phyloP scores from a whole-genome alignment of 352 stramenopile species.

The Pythium biforme region DNA sequence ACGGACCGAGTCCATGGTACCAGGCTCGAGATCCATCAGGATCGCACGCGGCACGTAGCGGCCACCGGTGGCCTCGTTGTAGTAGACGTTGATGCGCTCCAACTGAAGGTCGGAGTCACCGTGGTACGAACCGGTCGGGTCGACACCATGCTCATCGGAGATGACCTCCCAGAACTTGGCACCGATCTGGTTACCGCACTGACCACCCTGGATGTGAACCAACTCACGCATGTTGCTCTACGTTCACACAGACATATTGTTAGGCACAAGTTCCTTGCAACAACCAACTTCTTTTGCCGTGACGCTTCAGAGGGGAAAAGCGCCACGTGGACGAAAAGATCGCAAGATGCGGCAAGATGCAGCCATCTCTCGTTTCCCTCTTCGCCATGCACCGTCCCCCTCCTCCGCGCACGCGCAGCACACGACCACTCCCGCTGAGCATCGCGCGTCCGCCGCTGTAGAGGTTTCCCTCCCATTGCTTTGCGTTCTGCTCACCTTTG shows the following conservation, averaged over 20 bases:
- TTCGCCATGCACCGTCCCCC: not conserved
- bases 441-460: not conserved
- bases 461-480: slow-evolving; percentile 6
- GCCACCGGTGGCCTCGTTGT: slow-evolving; percentile 97
- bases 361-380: slow-evolving; percentile 18
- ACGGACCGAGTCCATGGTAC: slow-evolving; percentile 99
- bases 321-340: slow-evolving; percentile 18
- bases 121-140: slow-evolving; percentile 91
- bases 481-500: slow-evolving; percentile 39
- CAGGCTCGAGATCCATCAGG: slow-evolving; percentile 98
- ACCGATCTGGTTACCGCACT: slow-evolving; percentile 99
- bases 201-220: slow-evolving; percentile 97
- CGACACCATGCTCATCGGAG: slow-evolving; percentile 95
- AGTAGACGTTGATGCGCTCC: slow-evolving; percentile 99
- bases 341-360: slow-evolving; percentile 13
- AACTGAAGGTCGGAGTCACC: slow-evolving; percentile 97
- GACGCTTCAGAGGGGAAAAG: not conserved
- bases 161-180: slow-evolving; percentile 99
- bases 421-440: not conserved
- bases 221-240: slow-evolving; percentile 92
- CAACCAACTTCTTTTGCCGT: not conserved
- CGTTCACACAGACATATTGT: slow-evolving; percentile 19
- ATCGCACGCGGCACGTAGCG: slow-evolving; percentile 98
- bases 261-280: slow-evolving; percentile 1
- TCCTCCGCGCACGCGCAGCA: not conserved